Evolutionary conservation across 441 rosid species (phyloP), one percentile per base, ranked within the genome.

Genomic region (Bocquillonia castaneifolia): DNA sequence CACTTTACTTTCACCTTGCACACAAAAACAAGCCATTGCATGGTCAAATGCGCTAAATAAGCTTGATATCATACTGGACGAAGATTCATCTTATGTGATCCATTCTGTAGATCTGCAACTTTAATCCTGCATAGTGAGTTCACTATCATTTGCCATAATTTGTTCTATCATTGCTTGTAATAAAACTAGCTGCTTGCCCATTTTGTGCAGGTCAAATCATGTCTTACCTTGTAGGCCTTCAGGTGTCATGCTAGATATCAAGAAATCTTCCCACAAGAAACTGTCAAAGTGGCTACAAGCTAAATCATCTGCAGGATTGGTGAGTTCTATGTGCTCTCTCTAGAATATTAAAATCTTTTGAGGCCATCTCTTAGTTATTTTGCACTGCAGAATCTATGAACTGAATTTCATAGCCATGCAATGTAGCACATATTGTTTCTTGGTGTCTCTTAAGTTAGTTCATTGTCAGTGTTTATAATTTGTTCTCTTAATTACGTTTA

Each of bases 261-360:
- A 88, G 75, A 93, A 89, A 78, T 93, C 98, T 20, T 88, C 97
- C 20, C 80, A 86, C 83, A 93, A 89, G 91, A 93, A 93, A 81
- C 72, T 93, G 68, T 85, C 97, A 2, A 93, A 91, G 80, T 93
- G 97, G 98, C 80, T 93, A 64, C 98, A 89, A 74, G 86, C 93
- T 32, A 89, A 93, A 78, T 84, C 97, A 18, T 80, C 93, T 31
- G 10, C 82, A 12, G 97, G 96, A 76, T 77, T 93, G 88, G 98
- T 93, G 44, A 37, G 88, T 77, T 71, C 54, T 7, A 23, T 63
- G 18, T 45, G 54, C 59, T 23, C 26, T 64, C 13, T 51, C 61
- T 42, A 59, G 45, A 63, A 13, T 18, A 4, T 6, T 34, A 14
- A 23, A 5, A 58, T 58, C n/a, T 40, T 25, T 39, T 17, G 6